Evolutionary conservation across 2,329 filamentous ascomycete species (phyloP), one percentile per base, ranked within the genome.

Genomic region (Albifimbria verrucaria): DNA sequence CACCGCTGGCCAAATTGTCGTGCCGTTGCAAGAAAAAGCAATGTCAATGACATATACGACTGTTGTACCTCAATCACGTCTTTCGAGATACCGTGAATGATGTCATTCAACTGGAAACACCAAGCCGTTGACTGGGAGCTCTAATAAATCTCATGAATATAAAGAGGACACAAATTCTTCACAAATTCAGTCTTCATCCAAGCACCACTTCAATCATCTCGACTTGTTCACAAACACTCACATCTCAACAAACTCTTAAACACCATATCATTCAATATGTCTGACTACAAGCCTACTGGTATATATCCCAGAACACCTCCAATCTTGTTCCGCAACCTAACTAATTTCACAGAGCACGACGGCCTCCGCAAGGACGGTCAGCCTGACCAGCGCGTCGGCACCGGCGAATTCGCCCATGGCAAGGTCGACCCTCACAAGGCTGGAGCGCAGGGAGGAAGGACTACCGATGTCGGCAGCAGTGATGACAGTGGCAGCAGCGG

Each of bases 361-460:
- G 59, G 59, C 44, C 59, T 60, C 56, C 59, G 59, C 51, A 53
- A 60, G 54, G 59, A 59, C 2, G 59, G 59, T 7, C 49, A 60
- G 54, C 59, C 58, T 1, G 59, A 60, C 24, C 44, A 48, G 4
- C 59, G 59, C 9, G 59, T 60, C 17, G 59, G 59, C 9, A 60
- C 59, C 0, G 59, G 59, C 51, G 59, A 60, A 52, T 60, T 60
- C 24, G 59, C 59, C 4, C 50, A 60, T 12, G 59, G 59, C 51
- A 60, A 60, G 54, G 58, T 60, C 4, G 59, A 60, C 39, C 59
- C 59, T 7, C 53, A 54, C 26, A 32, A 57, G 51, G 59, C 59
- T 3, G 59, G 59, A 4, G 45, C 45, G 12, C 23, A 57, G 54
- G 58, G 59, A 2, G 59, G 59, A 7, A 59, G 59, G 49, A 59